Evolutionary conservation across 2,329 filamentous ascomycete genomes (phyloP).

Genomic region (Zalaria sp.): DNA sequence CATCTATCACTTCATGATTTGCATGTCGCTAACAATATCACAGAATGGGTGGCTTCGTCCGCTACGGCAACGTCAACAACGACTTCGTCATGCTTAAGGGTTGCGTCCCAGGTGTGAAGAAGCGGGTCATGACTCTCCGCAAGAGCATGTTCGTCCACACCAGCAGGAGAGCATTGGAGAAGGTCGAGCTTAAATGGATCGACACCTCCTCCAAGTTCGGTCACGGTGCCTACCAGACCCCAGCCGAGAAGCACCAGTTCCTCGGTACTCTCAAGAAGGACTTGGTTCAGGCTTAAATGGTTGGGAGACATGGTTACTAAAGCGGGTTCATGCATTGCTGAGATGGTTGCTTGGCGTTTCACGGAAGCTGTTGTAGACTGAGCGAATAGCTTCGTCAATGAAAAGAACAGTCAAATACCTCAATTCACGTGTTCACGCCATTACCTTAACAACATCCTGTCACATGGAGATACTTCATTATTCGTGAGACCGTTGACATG

Average conservation of each 20-base stretch:
- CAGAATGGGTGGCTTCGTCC: constrained; percentile 97
- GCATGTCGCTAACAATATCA: constrained; percentile 19
- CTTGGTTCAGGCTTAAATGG: constrained; percentile 20
- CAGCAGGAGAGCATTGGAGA: constrained; percentile 89
- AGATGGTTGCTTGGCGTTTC: background rate
- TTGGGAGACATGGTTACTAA: background rate
- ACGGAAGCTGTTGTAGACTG: background rate
- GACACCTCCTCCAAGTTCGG: constrained; percentile 99
- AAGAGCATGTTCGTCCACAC: constrained; percentile 99
- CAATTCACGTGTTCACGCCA: too few relatives aligned
- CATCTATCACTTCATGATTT: background rate
- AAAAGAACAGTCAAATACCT: background rate
- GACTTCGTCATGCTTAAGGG: constrained; percentile 98
- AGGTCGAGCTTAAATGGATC: constrained; percentile 99
- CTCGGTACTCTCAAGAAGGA: constrained; percentile 99
- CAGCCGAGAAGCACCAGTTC: constrained; percentile 94
- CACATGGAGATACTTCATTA: too few relatives aligned
- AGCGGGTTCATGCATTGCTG: background rate
- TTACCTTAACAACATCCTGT: too few relatives aligned
- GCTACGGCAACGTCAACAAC: constrained; percentile 98
- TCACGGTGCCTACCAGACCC: constrained; percentile 98
- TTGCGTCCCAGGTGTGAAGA: constrained; percentile 95
- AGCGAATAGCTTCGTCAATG: background rate
- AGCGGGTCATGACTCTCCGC: constrained; percentile 96
- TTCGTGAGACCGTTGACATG: too few relatives aligned